Conservation (phyloP, 2,329 filamentous ascomycete species). For the Apiospora aurea region DNA sequence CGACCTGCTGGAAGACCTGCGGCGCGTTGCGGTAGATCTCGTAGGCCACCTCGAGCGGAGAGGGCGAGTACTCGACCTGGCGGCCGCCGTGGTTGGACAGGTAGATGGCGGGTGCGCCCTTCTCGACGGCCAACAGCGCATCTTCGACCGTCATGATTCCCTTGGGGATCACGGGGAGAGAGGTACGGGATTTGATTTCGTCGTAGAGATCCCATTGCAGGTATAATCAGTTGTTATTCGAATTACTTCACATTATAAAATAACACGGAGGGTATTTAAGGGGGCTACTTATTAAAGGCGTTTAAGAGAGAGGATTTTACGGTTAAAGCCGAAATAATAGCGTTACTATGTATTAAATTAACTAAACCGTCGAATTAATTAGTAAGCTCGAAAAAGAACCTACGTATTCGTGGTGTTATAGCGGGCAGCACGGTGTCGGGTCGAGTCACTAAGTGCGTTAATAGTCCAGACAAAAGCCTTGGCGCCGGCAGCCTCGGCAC, state of each 20-base stretch:
- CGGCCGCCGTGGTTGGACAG: slow-evolving; percentile 51
- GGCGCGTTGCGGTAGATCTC: slow-evolving; percentile 46
- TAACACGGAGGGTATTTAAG: not conserved
- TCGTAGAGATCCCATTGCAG: slow-evolving; percentile 27
- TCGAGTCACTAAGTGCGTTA: slow-evolving; percentile 33
- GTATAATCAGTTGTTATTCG: not conserved
- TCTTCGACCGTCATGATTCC: slow-evolving; percentile 28
- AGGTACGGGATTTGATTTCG: slow-evolving; percentile 37
- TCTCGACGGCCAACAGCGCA: slow-evolving; percentile 23
- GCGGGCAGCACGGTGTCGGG: slow-evolving; percentile 27
- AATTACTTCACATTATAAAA: not conserved
- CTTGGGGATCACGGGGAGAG: slow-evolving; percentile 30
- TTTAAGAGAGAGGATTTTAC: slow-evolving; percentile 9
- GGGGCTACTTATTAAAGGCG: not conserved
- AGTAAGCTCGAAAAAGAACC: not conserved
- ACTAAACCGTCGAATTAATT: not conserved
- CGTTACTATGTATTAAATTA: slow-evolving; percentile 22
- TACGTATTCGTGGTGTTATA: slow-evolving; percentile 28
- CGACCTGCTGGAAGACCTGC: slow-evolving; percentile 44
- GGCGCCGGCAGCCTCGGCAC: slow-evolving; percentile 31
- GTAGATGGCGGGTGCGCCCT: slow-evolving; percentile 44
- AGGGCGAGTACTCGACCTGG: slow-evolving; percentile 48
- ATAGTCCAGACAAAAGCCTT: slow-evolving; percentile 40
- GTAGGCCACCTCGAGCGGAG: slow-evolving; percentile 42
- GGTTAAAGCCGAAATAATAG: slow-evolving; percentile 27